Base-by-base conservation (phyloP, 2,329 filamentous ascomycete species). In the Microdochium nivale region DNA sequence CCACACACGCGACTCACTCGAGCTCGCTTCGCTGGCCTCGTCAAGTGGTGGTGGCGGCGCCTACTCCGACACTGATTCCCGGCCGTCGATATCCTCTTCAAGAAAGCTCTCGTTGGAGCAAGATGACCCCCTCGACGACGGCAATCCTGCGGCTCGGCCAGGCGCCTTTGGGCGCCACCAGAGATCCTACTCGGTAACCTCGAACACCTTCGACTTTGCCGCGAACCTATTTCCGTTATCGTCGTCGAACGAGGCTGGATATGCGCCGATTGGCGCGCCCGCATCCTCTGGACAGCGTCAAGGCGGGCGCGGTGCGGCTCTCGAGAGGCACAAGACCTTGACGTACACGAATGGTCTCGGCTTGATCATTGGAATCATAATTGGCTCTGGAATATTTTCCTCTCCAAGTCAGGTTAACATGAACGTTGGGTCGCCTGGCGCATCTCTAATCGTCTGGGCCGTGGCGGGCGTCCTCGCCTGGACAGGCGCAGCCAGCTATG, bases 381-480 rank as follows among this genome's bases (percentile, higher is more conserved):
- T 99, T 63, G 94, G 94, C 2, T 95, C 89, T 24, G 94, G 92
- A 14, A 96, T 99, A 62, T 99, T 97, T 70, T 95, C 90, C 3
- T 95, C 90, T 23, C 92, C 92, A 0, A 90, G 89, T 51, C 89
- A 95, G 65, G 92, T 99, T 61, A 96, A 94, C 69, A 80, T 81
- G 51, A 95, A 95, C 65, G 90, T 89, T 33, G 94, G 92, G 10
- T 96, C 91, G 25, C 89, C 91, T 0, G 94, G 91, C 49, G 92
- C 91, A 16, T 85, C 91, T 1, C 73, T 99, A 49, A 78, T 96
- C n/a, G 84, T 96, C 3, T 99, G 92, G 92, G 77, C 83, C 1
- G 82, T 97, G 43, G 91, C 92, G 2, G 92, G 92, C n/a, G 65
- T 96, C 21, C 74, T 99, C 55, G 92, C 92, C 1, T 99, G 94